Base-by-base conservation (phyloP, 148 eudicot genomes). In the Silene latifolia region DNA sequence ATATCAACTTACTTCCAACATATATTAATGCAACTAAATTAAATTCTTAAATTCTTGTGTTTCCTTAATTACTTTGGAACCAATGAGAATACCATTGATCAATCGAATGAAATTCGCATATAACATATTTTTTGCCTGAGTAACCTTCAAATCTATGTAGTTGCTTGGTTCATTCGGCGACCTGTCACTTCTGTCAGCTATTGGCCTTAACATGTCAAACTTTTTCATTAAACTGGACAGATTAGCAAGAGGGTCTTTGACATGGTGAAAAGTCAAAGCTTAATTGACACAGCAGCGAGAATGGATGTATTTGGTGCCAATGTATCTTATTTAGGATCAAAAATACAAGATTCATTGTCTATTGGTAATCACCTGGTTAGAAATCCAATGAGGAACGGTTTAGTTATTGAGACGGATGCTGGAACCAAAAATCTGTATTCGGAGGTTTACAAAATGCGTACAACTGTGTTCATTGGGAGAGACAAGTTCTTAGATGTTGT, bases 241-340 rank as follows among this genome's bases (percentile, higher is more conserved):
- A 95, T 95, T 71, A 95, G 99, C 88, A 85, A 83, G 84, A 83
- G 91, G 82, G 97, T 92, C 48, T 92, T 95, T 82, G 97, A 92
- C 75, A 64, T 84, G 83, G 87, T 90, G 81, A 95, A 84, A 82
- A 81, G 69, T 79, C 88, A 80, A 81, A 80, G 78, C 75, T 74
- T 76, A 29, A 86, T 46, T 57, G 89, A 89, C 69, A 78, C 79
- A 78, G 68, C 84, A 23, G 71, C 79, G 3, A 79, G 81, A 58
- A 35, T 53, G 18, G 89, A 81, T 57, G 56, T 21, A 19, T 75
- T 42, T 82, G 72, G 72, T 73, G 71, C 69, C 61, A 74, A 71
- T 57, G 56, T 60, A 73, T 72, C 80, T 44, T 57, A 66, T 47
- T 24, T 66, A n/a, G 63, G 69, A 29, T 23, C 77, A 7, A 80